Base-by-base conservation (phyloP, 192 early-diverging fungal genomes). In the Coemansia sp. region DNA sequence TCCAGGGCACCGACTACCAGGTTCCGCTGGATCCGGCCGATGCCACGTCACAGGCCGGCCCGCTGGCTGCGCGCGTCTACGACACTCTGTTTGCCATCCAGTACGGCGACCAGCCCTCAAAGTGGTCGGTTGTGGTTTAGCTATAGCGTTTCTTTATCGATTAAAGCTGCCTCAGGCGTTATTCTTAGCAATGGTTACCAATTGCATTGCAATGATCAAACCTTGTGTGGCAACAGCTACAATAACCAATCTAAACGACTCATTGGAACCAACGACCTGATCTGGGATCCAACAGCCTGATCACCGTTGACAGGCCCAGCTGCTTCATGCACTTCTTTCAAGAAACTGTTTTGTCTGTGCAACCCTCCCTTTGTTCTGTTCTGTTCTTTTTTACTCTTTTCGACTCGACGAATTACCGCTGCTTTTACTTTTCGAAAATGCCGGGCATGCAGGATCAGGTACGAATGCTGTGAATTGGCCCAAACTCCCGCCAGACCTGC, bases 41-140 rank as follows among this genome's bases (percentile, higher is more conserved):
- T 72, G 81, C 89, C 50, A 83, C 73, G 7, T 72, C 82, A 47
- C 91, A 95, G 72, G 93, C 94, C 41, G 96, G 96, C 27, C 92
- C 90, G 60, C 72, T 93, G 54, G 88, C 96, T 22, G 86, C 78
- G 63, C 84, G 89, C 52, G 82, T 98, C 70, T 90, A 90, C 66
- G 86, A 96, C 29, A 84, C 89, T 5, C 91, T 98, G 55, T 85
- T 92, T 87, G 89, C 87, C 53, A 95, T 98, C 70, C 96, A 98
- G 84, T 96, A 96, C 67, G 96, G 96, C 61, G 93, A 94, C 54
- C 75, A 86, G 12, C 86, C 89, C 47, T 75, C 81, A 51, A 74
- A 86, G 58, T 98, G 95, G 95, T 91, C 89, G 41, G 91, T 96
- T 12, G 86, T 95, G 47, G 85, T 94, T 15, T 82, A 92, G n/a